Evolutionary conservation across 139 green algal species (phyloP).

Genomic region (Auxenochlorella pyrenoidosa): DNA sequence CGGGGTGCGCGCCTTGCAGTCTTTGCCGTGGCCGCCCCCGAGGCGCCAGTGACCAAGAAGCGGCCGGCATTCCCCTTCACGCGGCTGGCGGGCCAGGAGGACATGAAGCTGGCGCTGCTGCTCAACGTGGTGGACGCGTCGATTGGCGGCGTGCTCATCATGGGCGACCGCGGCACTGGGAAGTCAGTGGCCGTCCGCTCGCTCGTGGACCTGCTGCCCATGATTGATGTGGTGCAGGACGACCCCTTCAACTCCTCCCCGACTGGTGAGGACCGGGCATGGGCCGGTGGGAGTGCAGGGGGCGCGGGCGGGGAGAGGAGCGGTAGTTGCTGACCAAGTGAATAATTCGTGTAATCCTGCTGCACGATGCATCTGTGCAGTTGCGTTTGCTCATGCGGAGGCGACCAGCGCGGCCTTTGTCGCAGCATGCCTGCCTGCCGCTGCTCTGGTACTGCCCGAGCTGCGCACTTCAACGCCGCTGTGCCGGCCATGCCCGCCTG

Average conservation of each 20-base stretch:
- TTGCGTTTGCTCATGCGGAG: too few species aligned
- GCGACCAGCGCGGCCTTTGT: too few species aligned
- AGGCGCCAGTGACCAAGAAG: constrained; percentile 2
- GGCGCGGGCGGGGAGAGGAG: not conserved
- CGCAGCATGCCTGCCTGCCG: not conserved
- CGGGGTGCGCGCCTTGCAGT: not conserved
- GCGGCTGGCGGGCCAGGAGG: constrained; percentile 88
- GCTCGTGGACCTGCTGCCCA: constrained; percentile 87
- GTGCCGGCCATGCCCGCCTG: not conserved
- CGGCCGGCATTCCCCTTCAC: constrained; percentile 84
- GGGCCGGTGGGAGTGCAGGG: not conserved
- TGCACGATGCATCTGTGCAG: too few species aligned
- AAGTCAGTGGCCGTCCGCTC: constrained; percentile 84
- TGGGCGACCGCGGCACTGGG: constrained; percentile 92
- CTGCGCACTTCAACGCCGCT: not conserved
- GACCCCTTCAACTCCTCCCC: constrained; percentile 93
- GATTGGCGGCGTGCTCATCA: constrained; percentile 94
- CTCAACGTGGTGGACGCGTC: constrained; percentile 90
- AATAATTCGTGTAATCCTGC: too few species aligned
- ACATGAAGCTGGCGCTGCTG: constrained; percentile 93
- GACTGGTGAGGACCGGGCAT: constrained; percentile 18
- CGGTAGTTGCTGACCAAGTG: not conserved
- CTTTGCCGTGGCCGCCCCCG: not conserved
- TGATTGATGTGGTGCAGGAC: constrained; percentile 88
- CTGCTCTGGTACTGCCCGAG: not conserved